Percentiles rank a stretch among this genome's conserved stretches.
Conservation (phyloP, 345 rosid species). For the Citrus trifoliata region DNA sequence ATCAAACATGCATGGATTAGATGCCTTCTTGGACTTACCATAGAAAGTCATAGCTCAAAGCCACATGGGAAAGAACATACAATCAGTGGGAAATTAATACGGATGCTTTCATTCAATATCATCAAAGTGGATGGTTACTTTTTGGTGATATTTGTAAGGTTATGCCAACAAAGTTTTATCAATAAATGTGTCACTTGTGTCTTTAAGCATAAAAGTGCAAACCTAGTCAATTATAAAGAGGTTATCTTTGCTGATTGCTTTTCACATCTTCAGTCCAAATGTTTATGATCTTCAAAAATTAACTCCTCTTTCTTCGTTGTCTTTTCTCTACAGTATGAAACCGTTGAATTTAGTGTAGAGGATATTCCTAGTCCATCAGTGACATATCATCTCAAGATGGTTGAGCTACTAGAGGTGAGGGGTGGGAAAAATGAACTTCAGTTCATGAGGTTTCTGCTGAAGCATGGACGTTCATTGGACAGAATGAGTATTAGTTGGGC, state of each 20-base stretch:
- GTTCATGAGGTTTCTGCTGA: slow-evolving; percentile 2
- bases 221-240: background rate
- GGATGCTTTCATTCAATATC: too few species aligned
- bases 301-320: background rate
- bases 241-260: background rate
- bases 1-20: background rate
- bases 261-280: background rate
- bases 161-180: background rate
- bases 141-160: too few species aligned
- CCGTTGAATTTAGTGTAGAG: background rate
- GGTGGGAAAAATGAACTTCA: background rate
- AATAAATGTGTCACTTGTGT: background rate
- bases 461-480: background rate
- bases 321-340: background rate
- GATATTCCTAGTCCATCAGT: background rate
- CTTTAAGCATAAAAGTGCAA: background rate
- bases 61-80: background rate
- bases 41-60: background rate
- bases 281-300: background rate
- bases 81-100: too few species aligned
- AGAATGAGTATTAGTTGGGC: background rate
- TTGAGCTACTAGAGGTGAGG: background rate
- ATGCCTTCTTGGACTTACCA: background rate
- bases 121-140: too few species aligned
- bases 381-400: background rate